Evolutionary conservation across 2,329 filamentous ascomycete genomes (phyloP).

Genomic region (Cladosporium sp.): DNA sequence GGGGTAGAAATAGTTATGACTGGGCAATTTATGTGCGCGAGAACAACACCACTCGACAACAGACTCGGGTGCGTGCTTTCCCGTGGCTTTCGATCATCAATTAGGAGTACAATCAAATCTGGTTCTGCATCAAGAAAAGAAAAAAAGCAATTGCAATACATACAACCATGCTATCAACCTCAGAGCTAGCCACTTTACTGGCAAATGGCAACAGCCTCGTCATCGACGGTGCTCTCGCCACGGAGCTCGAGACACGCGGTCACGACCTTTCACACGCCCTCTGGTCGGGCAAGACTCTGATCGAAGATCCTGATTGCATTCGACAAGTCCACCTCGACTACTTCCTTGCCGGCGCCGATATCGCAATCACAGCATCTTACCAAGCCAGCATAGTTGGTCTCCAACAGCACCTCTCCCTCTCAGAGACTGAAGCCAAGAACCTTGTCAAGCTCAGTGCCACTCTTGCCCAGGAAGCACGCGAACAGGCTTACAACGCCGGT

Average conservation of each 20-base stretch:
- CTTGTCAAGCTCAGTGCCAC: constrained; percentile 40
- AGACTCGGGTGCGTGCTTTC: too few relatives aligned
- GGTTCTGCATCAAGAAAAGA: too few relatives aligned
- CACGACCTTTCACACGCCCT: constrained; percentile 40
- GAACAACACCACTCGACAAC: too few relatives aligned
- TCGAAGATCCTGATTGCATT: constrained; percentile 38
- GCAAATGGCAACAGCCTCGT: constrained; percentile 25
- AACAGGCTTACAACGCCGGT: constrained; percentile 26
- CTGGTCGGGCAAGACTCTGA: constrained; percentile 44
- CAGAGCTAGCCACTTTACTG: neutral
- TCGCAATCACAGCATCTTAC: constrained; percentile 47
- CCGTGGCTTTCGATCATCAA: too few relatives aligned
- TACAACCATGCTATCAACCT: constrained; percentile 4
- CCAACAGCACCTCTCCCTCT: constrained; percentile 33
- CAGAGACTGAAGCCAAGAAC: constrained; percentile 29
- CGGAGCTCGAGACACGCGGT: constrained; percentile 43
- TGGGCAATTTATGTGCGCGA: neutral
- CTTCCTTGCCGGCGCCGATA: constrained; percentile 41
- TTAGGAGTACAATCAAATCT: too few relatives aligned
- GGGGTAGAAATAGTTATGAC: neutral
- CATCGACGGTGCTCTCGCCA: constrained; percentile 46
- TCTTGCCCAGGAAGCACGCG: constrained; percentile 37
- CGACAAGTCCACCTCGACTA: constrained; percentile 42
- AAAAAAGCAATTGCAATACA: too few relatives aligned
- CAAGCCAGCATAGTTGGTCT: constrained; percentile 44